Base-by-base conservation (phyloP, 371 early-diverging fungal genomes). In the Circinella umbellata region DNA sequence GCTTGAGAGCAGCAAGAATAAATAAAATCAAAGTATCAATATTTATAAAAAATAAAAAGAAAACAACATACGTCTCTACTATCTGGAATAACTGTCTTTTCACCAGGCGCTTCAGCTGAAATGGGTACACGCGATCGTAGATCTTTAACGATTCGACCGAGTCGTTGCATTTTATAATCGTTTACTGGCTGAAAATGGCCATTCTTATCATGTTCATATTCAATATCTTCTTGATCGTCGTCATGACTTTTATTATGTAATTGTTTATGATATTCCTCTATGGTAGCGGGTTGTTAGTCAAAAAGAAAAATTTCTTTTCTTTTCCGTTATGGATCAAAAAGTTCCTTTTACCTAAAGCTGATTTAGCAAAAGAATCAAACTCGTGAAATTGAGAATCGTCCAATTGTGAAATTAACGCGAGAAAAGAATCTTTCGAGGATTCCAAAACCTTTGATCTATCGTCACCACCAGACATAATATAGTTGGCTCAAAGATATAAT, bases 41-140 rank as follows among this genome's bases (percentile, higher is more conserved):
- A 27, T 27, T 27, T 27, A 27, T 27, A 27, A 27, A 27, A 27
- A 27, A 27, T 2, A 27, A 27, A 27, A 51, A 18, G 11, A 18
- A 65, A 48, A 1, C 7, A 2, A 37, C 61, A 61, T 18, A 85
- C 89, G 66, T 89, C 87, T 18, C 80, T 76, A 47, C 80, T 86
- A 7, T 80, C 67, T 13, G 89, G 89, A 51, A 88, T 87, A 27
- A 75, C 73, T 17, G 82, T 84, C 60, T 84, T 80, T 74, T 89
- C 89, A 42, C 79, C 82, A 5, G 89, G 89, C 18, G 89, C 86
- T 76, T 89, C 88, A 48, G 89, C 88, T 18, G 86, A 84, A 35
- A 89, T 70, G 11, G 89, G 88, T 8, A 89, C 79, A 7, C 76
- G 72, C 15, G 77, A 77, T 35, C 87, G 81, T 61, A 89, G 73